These are phyloP conservation scores for Colletotrichum paranaense DNA, from an alignment of 2,329 filamentous ascomycete species.

Conservation along the genomic window DNA sequence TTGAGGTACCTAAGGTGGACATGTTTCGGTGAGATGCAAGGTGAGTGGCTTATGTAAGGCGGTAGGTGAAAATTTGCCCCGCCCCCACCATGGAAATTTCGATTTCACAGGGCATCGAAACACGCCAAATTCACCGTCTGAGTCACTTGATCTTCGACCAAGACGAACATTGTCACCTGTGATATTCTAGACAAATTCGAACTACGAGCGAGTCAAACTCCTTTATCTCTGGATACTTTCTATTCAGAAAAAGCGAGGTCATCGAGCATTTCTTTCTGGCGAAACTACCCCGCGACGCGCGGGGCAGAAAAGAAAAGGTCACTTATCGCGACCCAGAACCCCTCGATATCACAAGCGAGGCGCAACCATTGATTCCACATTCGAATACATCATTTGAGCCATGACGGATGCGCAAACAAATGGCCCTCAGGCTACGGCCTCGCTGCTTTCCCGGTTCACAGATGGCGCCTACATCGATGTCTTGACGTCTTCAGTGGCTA, in stretches of 20 bases:
- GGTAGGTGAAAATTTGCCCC: conserved; percentile 36
- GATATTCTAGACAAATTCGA: not conserved
- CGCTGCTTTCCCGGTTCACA: conserved; percentile 1
- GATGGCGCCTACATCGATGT: conserved; percentile 29
- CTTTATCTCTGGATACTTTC: no score
- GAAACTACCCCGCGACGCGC: conserved; percentile 29
- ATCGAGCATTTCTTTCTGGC: not conserved
- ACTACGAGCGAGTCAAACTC: not conserved
- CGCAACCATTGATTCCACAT: not conserved
- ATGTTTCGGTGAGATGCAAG: not conserved
- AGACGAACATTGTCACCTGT: not conserved
- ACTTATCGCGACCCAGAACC: conserved; percentile 6
- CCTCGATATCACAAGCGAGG: conserved; percentile 4
- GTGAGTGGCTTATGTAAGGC: conserved; percentile 36
- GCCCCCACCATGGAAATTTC: conserved; percentile 39
- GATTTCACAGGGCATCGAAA: conserved; percentile 29
- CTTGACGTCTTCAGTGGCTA: conserved; percentile 11
- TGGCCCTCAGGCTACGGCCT: not conserved
- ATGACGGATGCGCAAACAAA: conserved; percentile 15
- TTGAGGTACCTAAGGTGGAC: not conserved
- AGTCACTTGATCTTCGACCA: not conserved
- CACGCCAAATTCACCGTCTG: conserved; percentile 7
- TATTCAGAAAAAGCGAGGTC: not conserved
- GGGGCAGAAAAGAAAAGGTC: conserved; percentile 12
- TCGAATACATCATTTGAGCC: not conserved